These are phyloP conservation scores for Zangia roseola DNA, from an alignment of 768 basidiomycete genomes.

Conservation along the genomic window DNA sequence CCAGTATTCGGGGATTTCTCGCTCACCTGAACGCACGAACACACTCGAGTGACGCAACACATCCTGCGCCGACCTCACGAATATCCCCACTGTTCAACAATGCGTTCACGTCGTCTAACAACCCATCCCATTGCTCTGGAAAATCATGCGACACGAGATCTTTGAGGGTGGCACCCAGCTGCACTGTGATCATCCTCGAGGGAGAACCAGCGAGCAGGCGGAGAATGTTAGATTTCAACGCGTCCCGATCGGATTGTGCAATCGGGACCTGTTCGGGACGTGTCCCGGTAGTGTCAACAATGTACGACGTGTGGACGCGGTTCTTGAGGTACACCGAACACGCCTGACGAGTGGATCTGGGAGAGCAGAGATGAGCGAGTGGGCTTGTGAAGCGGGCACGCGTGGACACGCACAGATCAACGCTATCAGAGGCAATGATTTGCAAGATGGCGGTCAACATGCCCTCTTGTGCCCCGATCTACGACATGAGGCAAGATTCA, in stretches of 20 bases:
- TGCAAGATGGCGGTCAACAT: conserved; percentile 81
- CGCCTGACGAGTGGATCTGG: conserved; percentile 78
- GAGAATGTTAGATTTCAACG: conserved; percentile 67
- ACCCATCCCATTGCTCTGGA: conserved; percentile 69
- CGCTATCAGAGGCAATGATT: conserved; percentile 75
- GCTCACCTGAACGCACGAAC: conserved; percentile 53
- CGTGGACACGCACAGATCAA: conserved; percentile 67
- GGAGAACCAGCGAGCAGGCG: conserved; percentile 68
- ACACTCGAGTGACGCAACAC: conserved; percentile 74
- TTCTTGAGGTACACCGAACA: conserved; percentile 91
- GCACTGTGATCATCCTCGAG: conserved; percentile 66
- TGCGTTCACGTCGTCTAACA: conserved; percentile 65
- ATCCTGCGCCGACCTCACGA: conserved; percentile 77
- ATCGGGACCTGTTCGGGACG: conserved; percentile 66
- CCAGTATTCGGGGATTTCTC: not conserved
- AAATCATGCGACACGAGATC: conserved; percentile 75
- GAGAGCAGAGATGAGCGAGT: not conserved
- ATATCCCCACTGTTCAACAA: conserved; percentile 64
- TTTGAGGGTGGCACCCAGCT: conserved; percentile 73
- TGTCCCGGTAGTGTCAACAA: conserved; percentile 40
- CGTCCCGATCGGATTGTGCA: conserved; percentile 63
- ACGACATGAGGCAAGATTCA: conserved; percentile 5
- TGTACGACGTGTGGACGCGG: conserved; percentile 70
- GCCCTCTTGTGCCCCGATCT: conserved; percentile 82
- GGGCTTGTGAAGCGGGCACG: conserved; percentile 25